Percentiles rank a stretch among this genome's conserved stretches.
Conservation (phyloP, 2,329 filamentous ascomycete genomes). For the Exophiala lecanii-corni region DNA sequence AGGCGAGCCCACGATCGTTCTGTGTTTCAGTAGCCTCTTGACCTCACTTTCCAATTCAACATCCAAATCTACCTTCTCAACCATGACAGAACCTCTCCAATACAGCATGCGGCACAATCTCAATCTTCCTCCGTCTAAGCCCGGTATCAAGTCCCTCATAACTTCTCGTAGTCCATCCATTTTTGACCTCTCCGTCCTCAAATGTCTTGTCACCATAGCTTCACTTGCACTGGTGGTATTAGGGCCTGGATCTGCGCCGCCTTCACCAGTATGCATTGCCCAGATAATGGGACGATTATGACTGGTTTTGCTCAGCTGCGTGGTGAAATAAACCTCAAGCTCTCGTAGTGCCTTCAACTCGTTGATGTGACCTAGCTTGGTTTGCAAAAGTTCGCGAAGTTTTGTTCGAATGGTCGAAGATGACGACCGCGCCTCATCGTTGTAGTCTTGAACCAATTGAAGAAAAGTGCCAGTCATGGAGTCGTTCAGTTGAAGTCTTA, state of each 20-base stretch:
- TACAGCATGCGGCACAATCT: conserved; percentile 1
- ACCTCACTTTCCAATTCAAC: neutral
- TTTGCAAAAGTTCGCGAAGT: neutral
- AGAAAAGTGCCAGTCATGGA: neutral
- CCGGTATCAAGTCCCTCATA: neutral
- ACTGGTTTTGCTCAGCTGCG: neutral
- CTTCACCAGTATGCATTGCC: neutral
- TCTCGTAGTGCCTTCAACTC: neutral
- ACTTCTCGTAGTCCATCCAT: neutral
- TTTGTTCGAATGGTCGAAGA: neutral
- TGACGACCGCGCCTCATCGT: neutral
- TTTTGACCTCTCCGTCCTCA: neutral
- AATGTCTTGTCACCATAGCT: conserved; percentile 1
- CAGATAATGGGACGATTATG: conserved; percentile 3
- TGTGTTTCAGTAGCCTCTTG: conserved; percentile 1
- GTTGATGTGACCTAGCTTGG: neutral
- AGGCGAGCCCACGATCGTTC: neutral
- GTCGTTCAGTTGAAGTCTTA: neutral
- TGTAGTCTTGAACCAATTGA: neutral
- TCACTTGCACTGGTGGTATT: neutral
- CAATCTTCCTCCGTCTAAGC: neutral
- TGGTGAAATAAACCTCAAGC: conserved; percentile 2
- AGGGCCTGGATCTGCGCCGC: neutral
- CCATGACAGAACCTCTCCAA: neutral
- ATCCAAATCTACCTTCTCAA: conserved; percentile 1